Percentiles rank a stretch among this genome's conserved stretches.
Conservation (phyloP, 306 rosid genomes). For the Ziziphus jujuba region DNA sequence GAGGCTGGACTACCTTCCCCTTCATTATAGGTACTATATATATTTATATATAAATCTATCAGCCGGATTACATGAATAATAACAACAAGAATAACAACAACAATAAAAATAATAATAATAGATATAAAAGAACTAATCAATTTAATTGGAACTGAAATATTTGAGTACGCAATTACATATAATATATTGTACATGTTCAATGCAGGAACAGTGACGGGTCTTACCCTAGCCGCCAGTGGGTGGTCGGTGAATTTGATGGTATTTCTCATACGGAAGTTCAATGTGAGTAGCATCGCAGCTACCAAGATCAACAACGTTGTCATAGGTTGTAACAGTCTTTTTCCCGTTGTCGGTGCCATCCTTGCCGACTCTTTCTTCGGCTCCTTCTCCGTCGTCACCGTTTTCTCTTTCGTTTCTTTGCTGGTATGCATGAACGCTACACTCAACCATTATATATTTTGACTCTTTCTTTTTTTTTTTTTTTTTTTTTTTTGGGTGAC, state of each 20-base stretch:
- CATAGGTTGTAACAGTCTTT: constrained; percentile 27
- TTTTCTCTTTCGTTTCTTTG: constrained; percentile 38
- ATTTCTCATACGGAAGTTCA: constrained; percentile 35
- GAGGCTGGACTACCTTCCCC: constrained; percentile 53
- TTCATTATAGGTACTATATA: constrained; percentile 30
- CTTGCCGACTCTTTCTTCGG: constrained; percentile 40
- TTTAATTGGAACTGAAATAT: background rate
- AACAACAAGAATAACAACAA: background rate
- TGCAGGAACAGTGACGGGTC: constrained; percentile 31
- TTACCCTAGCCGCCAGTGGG: constrained; percentile 30
- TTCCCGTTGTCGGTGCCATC: constrained; percentile 39
- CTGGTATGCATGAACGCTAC: background rate
- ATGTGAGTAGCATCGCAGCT: constrained; percentile 36
- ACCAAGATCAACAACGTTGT: constrained; percentile 40
- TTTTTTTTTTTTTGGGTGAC: no score
- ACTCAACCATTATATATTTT: no score
- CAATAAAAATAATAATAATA: no score
- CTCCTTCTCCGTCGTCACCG: constrained; percentile 26
- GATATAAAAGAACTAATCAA: background rate
- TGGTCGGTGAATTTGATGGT: constrained; percentile 40
- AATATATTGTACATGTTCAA: background rate
- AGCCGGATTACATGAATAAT: background rate
- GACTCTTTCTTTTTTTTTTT: no score
- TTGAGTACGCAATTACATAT: background rate
- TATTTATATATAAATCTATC: background rate